Evolutionary conservation across 1,284 basidiomycete genomes (phyloP), one percentile per base, ranked within the genome.

Genomic region (Apiotrichum mycotoxinovorans): DNA sequence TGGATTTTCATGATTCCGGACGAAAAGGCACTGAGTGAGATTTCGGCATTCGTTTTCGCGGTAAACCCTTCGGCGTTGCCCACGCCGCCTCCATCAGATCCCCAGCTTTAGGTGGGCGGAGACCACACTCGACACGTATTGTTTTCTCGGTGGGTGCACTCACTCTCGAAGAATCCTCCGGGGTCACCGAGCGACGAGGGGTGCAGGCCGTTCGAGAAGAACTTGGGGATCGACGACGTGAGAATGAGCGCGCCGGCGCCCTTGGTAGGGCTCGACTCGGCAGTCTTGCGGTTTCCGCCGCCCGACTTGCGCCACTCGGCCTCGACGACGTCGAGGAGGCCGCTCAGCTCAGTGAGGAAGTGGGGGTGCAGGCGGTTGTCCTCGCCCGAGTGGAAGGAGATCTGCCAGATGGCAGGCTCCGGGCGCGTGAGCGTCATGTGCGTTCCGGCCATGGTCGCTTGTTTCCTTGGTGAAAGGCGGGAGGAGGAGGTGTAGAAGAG

Each of bases 171-270:
- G 77, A 91, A 93, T 57, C 81, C 81, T 2, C 84, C 83, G 61
- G 91, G 83, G 38, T 80, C 79, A 40, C 82, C 75, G 11, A 85
- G 80, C 27, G 81, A 84, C 30, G 81, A 82, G 66, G 84, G 87
- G 74, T 92, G 88, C 50, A 93, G 81, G 2, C 89, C 90, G 70
- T 91, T 92, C 73, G 86, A 88, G 76, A 92, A 94, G 81, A 92
- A 93, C 76, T 91, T 91, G 68, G 90, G 83, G 69, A 89, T 85
- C 54, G 81, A 81, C 59, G 81, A 81, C 51, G 89, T 85, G 51
- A 93, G 83, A 54, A 93, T 84, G 43, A 94, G 75, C 1, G 88
- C 85, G 18, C 89, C 90, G 1, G 67, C 68, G 3, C 69, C 71
- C 38, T 64, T 66, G 30, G 42, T 30, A 4, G 46, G 46, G 46